Base-by-base conservation (phyloP, 2,329 filamentous ascomycete species). In the Xylaria digitata region DNA sequence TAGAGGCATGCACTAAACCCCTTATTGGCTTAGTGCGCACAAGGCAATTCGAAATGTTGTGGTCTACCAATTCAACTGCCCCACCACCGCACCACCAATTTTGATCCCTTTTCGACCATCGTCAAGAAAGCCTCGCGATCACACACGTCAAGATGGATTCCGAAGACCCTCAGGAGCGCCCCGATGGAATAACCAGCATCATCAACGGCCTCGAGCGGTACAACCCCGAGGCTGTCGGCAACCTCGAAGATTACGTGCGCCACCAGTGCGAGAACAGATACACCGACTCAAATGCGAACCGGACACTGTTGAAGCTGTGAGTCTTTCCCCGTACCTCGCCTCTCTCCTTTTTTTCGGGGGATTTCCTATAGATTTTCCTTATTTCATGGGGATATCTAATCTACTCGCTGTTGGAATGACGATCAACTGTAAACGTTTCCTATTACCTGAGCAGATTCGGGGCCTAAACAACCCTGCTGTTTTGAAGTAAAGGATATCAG, bases 161-260 rank as follows among this genome's bases (percentile, higher is more conserved):
- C 84, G 95, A 97, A 87, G 92, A 94, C 82, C 92, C 93, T 85
- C 90, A 93, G 76, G 93, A 97, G 82, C 87, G 96, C 81, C 95
- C 96, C 75, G 92, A 96, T 74, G 90, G 96, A 81, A 96, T 99
- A 82, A 91, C 93, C 79, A 86, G 84, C 81, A 97, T 99, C 78
- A 93, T 99, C 79, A 97, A 95, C 83, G 95, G 96, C 75, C 92
- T 99, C 71, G 96, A 99, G 83, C 89, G 96, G 78, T 99, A 99
- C 86, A 99, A 99, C 82, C 96, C 96, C 48, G 96, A 99, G 85
- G 97, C 96, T 58, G 97, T 96, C 56, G 88, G 89, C 70, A 87
- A 92, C 73, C 96, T 99, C 81, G 95, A 99, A 86, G 91, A 93
- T 80, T 99, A 99, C 82, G 91, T 99, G 70, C 87, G 88, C 78